Percentiles rank a stretch among this genome's conserved stretches.
These are phyloP conservation scores for Sclerotinia spermophila DNA, from an alignment of 2,329 filamentous ascomycete species.

Conservation along the genomic window DNA sequence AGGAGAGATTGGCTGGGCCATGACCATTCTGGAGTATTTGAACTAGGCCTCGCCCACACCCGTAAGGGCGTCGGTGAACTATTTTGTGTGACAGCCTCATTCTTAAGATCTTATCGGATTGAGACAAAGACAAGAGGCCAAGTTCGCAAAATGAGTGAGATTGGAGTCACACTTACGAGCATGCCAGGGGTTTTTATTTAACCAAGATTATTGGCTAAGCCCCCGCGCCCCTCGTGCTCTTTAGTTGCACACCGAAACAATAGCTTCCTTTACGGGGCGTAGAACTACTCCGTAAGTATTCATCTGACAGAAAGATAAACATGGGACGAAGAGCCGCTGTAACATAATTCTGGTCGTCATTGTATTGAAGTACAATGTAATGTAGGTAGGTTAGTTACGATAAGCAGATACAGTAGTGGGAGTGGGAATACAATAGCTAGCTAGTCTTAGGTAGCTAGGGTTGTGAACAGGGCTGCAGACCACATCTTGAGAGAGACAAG, in stretches of 20 bases:
- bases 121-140: background rate
- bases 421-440: background rate
- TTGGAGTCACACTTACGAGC: background rate
- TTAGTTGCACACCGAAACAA: background rate
- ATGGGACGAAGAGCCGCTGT: background rate
- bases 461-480: background rate
- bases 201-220: background rate
- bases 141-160: background rate
- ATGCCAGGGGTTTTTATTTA: background rate
- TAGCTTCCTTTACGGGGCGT: background rate
- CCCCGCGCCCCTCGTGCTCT: background rate
- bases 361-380: background rate
- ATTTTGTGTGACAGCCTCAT: background rate
- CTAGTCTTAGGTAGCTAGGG: background rate
- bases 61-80: background rate
- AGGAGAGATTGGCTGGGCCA: background rate
- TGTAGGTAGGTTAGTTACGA: too few species aligned
- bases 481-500: background rate
- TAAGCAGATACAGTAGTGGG: too few species aligned
- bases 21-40: background rate
- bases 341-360: background rate
- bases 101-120: background rate
- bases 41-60: background rate
- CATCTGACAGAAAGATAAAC: background rate
- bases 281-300: background rate